phyloP scores from a whole-genome alignment of 768 basidiomycete genomes.

The Boletus vinaceobasis region DNA sequence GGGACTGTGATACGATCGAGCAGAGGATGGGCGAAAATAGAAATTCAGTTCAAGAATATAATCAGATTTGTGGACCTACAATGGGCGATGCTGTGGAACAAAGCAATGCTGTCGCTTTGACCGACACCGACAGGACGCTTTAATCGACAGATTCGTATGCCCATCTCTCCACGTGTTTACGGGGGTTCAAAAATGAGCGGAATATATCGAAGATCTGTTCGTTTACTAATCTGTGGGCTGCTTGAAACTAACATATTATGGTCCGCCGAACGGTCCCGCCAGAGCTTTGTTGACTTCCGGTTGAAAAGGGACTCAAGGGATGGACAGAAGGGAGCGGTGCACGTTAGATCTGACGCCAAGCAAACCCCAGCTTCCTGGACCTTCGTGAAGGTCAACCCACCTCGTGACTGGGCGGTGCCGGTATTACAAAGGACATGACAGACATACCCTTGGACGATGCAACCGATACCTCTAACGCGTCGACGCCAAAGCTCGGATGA shows the following conservation, averaged over 20 bases:
- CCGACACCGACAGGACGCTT: neutral
- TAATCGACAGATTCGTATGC: neutral
- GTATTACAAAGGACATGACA: no score
- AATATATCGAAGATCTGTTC: neutral
- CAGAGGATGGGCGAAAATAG: neutral
- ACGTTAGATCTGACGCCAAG: neutral
- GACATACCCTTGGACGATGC: neutral
- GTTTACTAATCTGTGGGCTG: neutral
- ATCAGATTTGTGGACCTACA: constrained; percentile 1
- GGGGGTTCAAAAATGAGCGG: neutral
- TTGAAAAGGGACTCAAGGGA: neutral
- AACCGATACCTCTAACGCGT: neutral
- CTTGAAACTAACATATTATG: neutral
- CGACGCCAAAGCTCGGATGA: neutral
- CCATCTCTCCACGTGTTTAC: neutral
- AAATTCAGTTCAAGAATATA: neutral
- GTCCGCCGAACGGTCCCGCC: no score
- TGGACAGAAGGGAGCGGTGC: neutral
- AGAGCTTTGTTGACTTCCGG: neutral
- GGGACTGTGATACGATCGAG: neutral
- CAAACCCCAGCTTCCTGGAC: neutral
- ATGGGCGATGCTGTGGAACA: neutral
- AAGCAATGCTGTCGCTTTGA: constrained; percentile 3
- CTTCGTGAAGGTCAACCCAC: neutral
- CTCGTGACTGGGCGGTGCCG: neutral